These are phyloP conservation scores for Reutealis trisperma DNA, from an alignment of 345 rosid genomes.

Conservation along the genomic window DNA sequence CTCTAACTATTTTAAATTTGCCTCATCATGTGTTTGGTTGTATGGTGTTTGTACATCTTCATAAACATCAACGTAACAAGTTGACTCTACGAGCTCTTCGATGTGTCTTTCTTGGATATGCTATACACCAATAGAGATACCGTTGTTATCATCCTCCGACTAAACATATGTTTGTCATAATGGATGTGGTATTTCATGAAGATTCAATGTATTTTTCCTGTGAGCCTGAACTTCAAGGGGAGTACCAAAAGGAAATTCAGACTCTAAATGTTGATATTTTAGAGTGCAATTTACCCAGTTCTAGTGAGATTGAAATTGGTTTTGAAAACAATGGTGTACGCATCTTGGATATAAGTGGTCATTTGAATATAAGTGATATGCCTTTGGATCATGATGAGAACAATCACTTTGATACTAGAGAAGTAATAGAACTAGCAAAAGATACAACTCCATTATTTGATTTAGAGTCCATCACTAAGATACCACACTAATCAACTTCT, in stretches of 20 bases:
- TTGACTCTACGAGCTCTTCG: neutral
- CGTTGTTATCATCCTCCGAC: neutral
- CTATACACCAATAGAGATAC: neutral
- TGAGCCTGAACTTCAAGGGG: neutral
- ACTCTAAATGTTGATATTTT: neutral
- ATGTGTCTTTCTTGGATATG: neutral
- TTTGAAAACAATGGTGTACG: neutral
- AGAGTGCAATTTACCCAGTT: neutral
- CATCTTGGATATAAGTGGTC: neutral
- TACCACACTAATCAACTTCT: neutral
- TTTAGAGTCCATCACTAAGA: neutral
- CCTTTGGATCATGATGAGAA: neutral
- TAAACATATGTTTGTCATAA: neutral
- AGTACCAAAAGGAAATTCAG: neutral
- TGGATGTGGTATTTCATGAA: slow-evolving; percentile 2
- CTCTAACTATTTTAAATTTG: neutral
- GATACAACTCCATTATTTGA: neutral
- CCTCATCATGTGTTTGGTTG: neutral
- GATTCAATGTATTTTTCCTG: neutral
- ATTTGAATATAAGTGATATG: neutral
- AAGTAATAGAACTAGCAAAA: neutral
- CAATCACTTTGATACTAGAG: neutral
- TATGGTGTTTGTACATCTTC: neutral
- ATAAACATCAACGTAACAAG: neutral
- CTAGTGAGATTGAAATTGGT: neutral